Conservation (phyloP, 345 rosid species). For the Rhodamnia rubescens region DNA sequence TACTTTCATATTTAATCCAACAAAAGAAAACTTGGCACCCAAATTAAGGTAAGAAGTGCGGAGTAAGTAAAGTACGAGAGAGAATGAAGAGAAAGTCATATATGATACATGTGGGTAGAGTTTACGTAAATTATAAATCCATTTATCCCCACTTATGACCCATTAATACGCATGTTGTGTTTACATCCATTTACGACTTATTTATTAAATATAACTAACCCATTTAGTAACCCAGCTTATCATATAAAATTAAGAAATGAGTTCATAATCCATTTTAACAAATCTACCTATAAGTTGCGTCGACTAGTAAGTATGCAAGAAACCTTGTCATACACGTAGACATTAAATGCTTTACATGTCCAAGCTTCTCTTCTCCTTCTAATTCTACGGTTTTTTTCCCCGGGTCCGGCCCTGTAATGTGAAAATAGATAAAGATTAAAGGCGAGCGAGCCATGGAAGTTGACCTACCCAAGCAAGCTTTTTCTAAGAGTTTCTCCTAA, state of each 20-base stretch:
- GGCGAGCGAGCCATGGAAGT: neutral
- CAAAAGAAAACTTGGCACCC: rapidly evolving
- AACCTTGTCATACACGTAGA: neutral
- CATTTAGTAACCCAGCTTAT: neutral
- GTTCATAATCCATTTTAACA: neutral
- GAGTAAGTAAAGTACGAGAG: rapidly evolving
- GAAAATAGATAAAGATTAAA: neutral
- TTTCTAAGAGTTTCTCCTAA: neutral
- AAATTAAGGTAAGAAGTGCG: neutral
- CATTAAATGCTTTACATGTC: neutral
- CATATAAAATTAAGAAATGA: neutral
- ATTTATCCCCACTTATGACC: neutral
- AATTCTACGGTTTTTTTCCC: neutral
- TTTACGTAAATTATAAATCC: neutral
- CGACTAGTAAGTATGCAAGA: neutral
- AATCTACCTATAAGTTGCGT: neutral
- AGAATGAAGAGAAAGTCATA: neutral
- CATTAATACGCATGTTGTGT: neutral
- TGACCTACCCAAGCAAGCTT: neutral
- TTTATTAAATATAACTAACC: neutral
- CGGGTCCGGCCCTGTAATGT: neutral
- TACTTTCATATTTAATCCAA: neutral
- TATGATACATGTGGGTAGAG: neutral
- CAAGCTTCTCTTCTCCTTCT: neutral
- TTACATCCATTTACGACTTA: neutral